Conservation (phyloP, 2,329 filamentous ascomycete species). For the Plectosphaerella plurivora region DNA sequence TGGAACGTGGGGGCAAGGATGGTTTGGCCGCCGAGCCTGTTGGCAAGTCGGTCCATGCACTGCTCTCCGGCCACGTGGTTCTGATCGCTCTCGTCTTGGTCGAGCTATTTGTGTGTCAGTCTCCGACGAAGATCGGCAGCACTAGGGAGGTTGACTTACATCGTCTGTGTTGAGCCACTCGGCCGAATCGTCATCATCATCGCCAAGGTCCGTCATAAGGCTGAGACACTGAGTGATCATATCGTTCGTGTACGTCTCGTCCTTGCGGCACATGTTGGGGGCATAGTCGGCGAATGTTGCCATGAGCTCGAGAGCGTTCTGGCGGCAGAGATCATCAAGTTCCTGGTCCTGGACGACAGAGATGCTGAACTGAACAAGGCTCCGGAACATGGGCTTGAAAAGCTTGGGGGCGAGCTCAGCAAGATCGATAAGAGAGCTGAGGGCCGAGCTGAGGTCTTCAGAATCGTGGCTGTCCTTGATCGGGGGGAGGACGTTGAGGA, state of each 20-base stretch:
- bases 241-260: conserved; percentile 83
- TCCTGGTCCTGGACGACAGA: conserved; percentile 96
- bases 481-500: conserved; percentile 90
- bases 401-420: conserved; percentile 94
- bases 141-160: conserved; percentile 42
- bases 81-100: conserved; percentile 91
- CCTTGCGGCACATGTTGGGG: conserved; percentile 91
- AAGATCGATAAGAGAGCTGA: conserved; percentile 88
- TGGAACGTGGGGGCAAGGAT: conserved; percentile 90
- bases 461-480: conserved; percentile 90
- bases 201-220: conserved; percentile 93
- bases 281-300: conserved; percentile 95
- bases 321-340: conserved; percentile 79
- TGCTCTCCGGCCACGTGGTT: conserved; percentile 98
- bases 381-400: conserved; percentile 94
- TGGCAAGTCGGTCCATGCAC: conserved; percentile 95
- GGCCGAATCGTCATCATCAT: conserved; percentile 88
- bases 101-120: conserved; percentile 54
- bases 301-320: conserved; percentile 96
- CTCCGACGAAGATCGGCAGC: no score
- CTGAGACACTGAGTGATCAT: conserved; percentile 99
- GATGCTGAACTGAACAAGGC: conserved; percentile 87
- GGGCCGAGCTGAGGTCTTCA: conserved; percentile 83
- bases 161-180: conserved; percentile 95
- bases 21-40: conserved; percentile 93